phyloP scores from a whole-genome alignment of 139 green algal genomes.

The Coelastrella sp. region DNA sequence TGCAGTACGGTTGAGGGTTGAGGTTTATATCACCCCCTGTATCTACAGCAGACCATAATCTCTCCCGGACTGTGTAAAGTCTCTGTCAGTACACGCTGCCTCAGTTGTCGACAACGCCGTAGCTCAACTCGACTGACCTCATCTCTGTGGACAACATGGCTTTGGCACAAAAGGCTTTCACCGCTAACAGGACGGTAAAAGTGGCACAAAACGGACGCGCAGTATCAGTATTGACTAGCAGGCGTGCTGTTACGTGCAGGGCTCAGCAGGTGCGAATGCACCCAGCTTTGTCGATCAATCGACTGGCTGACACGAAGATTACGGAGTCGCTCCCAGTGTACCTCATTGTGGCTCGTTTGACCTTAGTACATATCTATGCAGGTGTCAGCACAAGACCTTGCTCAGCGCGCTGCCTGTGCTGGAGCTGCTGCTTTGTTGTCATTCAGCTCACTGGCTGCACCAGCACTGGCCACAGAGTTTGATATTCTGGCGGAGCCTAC shows the following conservation, averaged over 20 bases:
- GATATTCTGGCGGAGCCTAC: conserved; percentile 84
- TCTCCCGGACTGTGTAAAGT: no score
- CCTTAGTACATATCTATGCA: not conserved
- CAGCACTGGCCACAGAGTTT: conserved; percentile 78
- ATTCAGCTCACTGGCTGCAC: conserved; percentile 27
- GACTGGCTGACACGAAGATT: conserved; percentile 6
- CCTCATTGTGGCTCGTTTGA: not conserved
- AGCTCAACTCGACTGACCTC: no score
- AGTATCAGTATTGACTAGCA: not conserved
- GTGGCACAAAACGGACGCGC: not conserved
- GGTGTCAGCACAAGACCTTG: conserved; percentile 17
- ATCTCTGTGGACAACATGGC: conserved; percentile 2
- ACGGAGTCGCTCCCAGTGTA: not conserved
- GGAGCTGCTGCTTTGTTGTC: conserved; percentile 54
- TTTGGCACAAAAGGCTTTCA: conserved; percentile 13
- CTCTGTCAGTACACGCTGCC: no score
- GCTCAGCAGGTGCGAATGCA: conserved; percentile 18
- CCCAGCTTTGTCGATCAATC: not conserved
- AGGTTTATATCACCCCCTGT: no score
- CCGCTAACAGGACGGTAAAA: not conserved
- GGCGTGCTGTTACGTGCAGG: not conserved
- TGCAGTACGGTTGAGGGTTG: not conserved
- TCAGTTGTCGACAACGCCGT: no score
- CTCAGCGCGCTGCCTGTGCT: conserved; percentile 47
- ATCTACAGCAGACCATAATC: no score